Base-by-base conservation (phyloP, 192 early-diverging fungal species). In the Gaertneriomyces sp. region DNA sequence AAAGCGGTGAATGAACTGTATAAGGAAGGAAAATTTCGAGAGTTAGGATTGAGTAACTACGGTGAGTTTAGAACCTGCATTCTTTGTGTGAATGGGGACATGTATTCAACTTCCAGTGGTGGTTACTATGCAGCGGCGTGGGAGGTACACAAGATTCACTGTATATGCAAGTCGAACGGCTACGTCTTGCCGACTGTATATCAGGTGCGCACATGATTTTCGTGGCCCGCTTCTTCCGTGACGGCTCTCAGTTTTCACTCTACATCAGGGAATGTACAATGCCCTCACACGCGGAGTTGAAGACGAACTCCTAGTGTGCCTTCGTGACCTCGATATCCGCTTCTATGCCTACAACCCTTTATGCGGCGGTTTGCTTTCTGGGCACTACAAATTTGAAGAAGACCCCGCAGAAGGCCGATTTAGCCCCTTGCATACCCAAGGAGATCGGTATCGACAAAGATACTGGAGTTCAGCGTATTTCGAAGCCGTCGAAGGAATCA, bases 281-380 rank as follows among this genome's bases (percentile, higher is more conserved):
- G 72, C 72, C 25, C 41, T 74, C 25, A 56, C 54, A 5, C 53
- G 72, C 9, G 64, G 54, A 11, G 44, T 69, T 19, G 72, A 74
- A 60, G 63, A 33, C 25, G 25, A 33, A 33, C 69, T 89, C 17
- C 72, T 89, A 53, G 82, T 84, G 2, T 87, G 85, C 59, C 58
- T 89, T 43, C 72, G 79, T 1, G 74, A 78, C 10, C 70, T 89
- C 39, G 68, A 74, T 6, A 81, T 88, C 63, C 69, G 77, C 25
- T 89, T 89, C 61, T 86, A 88, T 63, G 81, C 79, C 0, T 88
- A 87, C 76, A 88, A 88, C 64, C 85, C 85, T 0, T 67, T 85
- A 12, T 79, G 76, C 39, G 87, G 87, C 7, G 87, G 80, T 1
- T 63, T 79, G 20, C 43, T 79, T 6, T 60, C 67, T 11, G 71